A percentile compares a stretch with the other conserved stretches of the same genome.
Conservation (phyloP, 192 early-diverging fungal species). For the Phlyctochytrium arcticum region DNA sequence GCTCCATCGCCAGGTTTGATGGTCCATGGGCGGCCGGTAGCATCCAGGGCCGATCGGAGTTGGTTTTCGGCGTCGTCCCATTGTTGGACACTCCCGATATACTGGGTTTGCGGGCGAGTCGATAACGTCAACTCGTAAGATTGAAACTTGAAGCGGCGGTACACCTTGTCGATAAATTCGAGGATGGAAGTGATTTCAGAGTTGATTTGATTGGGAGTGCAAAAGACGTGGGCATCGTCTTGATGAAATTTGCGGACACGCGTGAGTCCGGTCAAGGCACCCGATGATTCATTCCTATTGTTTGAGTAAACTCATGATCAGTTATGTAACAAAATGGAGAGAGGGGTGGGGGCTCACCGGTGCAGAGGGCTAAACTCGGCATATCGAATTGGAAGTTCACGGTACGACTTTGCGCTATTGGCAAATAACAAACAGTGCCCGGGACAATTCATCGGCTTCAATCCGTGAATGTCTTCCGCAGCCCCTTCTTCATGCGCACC, state of each 20-base stretch:
- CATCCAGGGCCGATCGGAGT: conserved; percentile 65
- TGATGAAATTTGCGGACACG: conserved; percentile 93
- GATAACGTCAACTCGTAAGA: conserved; percentile 75
- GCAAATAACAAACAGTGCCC: conserved; percentile 92
- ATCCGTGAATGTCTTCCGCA: conserved; percentile 57
- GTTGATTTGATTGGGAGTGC: conserved; percentile 71
- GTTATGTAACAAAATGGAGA: not conserved
- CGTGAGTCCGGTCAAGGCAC: conserved; percentile 84
- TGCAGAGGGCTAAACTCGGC: conserved; percentile 95
- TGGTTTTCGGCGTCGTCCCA: conserved; percentile 79
- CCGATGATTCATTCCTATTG: conserved; percentile 82
- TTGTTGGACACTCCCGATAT: conserved; percentile 66
- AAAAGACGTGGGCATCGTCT: conserved; percentile 97
- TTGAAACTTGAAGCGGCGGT: conserved; percentile 72
- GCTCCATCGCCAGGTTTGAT: conserved; percentile 86
- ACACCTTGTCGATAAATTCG: conserved; percentile 74
- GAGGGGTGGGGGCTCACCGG: conserved; percentile 46
- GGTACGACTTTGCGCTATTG: conserved; percentile 71
- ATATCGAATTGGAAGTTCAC: conserved; percentile 82
- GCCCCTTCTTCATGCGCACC: conserved; percentile 28
- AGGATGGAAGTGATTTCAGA: conserved; percentile 75
- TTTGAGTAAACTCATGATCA: not conserved
- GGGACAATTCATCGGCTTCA: conserved; percentile 99
- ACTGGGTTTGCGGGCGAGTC: conserved; percentile 70
- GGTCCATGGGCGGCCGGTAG: conserved; percentile 57